Conservation (phyloP, 768 basidiomycete species). For the Lentinula aciculospora region DNA sequence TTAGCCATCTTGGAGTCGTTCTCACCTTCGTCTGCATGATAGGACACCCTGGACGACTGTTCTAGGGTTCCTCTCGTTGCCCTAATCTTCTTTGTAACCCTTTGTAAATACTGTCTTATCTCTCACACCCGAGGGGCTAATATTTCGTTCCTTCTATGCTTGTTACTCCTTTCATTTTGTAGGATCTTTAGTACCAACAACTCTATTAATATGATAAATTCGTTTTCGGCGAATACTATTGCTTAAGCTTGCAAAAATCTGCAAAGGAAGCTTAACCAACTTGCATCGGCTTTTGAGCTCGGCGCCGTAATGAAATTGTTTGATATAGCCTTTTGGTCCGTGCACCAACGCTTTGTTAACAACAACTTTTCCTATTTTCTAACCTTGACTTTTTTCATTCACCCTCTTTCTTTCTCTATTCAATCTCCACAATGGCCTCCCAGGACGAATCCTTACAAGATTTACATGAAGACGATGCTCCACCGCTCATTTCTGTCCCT, state of each 20-base stretch:
- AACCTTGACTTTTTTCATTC: neutral
- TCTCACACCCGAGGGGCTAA: too few relatives aligned
- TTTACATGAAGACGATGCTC: constrained; percentile 43
- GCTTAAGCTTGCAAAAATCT: too few relatives aligned
- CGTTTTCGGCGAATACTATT: too few relatives aligned
- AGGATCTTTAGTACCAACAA: too few relatives aligned
- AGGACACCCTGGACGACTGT: too few relatives aligned
- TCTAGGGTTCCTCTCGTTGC: too few relatives aligned
- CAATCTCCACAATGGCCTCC: constrained; percentile 1
- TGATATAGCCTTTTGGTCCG: neutral
- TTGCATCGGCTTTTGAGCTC: too few relatives aligned
- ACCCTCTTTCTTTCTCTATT: neutral
- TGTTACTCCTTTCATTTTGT: too few relatives aligned
- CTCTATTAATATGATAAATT: too few relatives aligned
- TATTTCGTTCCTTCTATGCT: too few relatives aligned
- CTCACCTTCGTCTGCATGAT: neutral
- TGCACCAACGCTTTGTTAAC: constrained; percentile 2
- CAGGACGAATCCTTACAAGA: neutral
- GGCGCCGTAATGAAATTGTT: neutral
- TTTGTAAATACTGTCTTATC: too few relatives aligned
- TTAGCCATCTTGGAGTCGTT: constrained; percentile 6
- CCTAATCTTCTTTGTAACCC: too few relatives aligned
- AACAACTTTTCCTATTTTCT: neutral
- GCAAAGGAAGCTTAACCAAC: neutral
- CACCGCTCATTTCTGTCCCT: constrained; percentile 59